phyloP scores from a whole-genome alignment of 495 filamentous ascomycete species.

The Staphylotrichum tortipilum region DNA sequence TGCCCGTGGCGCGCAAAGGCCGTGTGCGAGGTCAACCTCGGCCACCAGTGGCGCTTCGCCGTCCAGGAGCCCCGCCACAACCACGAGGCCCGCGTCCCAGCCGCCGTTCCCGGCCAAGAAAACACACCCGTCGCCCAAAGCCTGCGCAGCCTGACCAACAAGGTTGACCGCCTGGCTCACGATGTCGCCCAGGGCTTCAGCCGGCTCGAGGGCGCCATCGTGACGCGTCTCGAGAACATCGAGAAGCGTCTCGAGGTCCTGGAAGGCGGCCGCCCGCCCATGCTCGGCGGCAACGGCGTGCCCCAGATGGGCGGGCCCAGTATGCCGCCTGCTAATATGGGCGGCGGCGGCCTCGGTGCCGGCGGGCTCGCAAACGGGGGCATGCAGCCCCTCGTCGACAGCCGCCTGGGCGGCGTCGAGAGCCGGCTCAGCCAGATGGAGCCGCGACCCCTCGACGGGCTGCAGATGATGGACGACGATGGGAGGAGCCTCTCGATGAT shows the following conservation, averaged over 20 bases:
- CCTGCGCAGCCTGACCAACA: conserved; percentile 38
- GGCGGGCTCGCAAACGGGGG: conserved; percentile 19
- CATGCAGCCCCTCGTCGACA: conserved; percentile 28
- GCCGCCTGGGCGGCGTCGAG: conserved; percentile 33
- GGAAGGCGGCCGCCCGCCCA: conserved; percentile 24
- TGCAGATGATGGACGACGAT: conserved; percentile 42
- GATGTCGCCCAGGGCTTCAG: conserved; percentile 32
- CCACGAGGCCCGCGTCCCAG: conserved; percentile 38
- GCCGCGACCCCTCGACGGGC: conserved; percentile 32
- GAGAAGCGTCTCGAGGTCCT: conserved; percentile 39
- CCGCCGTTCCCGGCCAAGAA: conserved; percentile 35
- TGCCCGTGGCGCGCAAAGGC: conserved; percentile 46
- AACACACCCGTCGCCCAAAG: conserved; percentile 39
- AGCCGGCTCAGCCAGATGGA: conserved; percentile 34
- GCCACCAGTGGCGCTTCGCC: conserved; percentile 43
- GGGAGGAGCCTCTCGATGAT: conserved; percentile 24
- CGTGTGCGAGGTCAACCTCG: conserved; percentile 43
- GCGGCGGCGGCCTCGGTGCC: conserved; percentile 20
- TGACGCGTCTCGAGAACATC: conserved; percentile 29
- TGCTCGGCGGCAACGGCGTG: conserved; percentile 22
- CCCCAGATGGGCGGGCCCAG: conserved; percentile 21
- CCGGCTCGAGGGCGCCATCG: conserved; percentile 16
- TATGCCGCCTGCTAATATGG: conserved; percentile 30
- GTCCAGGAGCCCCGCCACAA: conserved; percentile 41
- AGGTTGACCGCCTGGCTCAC: conserved; percentile 40